Evolutionary conservation across 1,139 yeast species (phyloP), one percentile per base, ranked within the genome.

Genomic region (Taphrina pruni): DNA sequence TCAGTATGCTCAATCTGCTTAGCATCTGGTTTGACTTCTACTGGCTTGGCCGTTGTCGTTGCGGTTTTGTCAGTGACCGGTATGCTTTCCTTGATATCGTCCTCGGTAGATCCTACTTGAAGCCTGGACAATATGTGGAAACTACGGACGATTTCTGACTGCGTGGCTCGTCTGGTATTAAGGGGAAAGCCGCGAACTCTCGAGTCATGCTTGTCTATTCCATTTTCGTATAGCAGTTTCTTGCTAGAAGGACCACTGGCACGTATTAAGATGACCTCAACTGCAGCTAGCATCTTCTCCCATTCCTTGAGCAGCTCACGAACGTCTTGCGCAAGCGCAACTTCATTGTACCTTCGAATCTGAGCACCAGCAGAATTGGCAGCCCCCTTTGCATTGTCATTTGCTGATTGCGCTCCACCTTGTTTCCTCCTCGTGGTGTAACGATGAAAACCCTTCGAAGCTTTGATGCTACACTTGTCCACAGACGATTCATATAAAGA

Each of bases 331-430:
- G 85, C 86, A 72, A 94, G 82, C 1, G 95, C 95, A 70, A 87
- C 88, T 78, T 95, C 99, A 75, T 93, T 93, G 74, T 91, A 87
- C 72, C 99, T 83, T 81, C 99, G 87, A 65, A 94, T 83, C 68
- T 87, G 86, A 1, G 97, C 89, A 70, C 99, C 99, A 0, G 97
- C 99, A 17, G 97, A 92, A 73, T 91, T 91, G 11, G 99, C 99
- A 77, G 93, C 93, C 2, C 99, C 98, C 73, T 89, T 86, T 0
- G 97, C 88, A 76, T 88, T 90, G 78, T 94, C 99, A 78, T 86
- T 89, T 0, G 97, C 93, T 72, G 94, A 86, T 78, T 94, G 99
- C 0, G 98, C 85, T 0, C 99, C 99, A 80, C 99, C 99, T 78
- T 94, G 99, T 76, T 94, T 95, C 73, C 97, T 85, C 80, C 99